These are phyloP conservation scores for Diaporthe amygdali DNA, from an alignment of 2,329 filamentous ascomycete genomes.

Conservation along the genomic window DNA sequence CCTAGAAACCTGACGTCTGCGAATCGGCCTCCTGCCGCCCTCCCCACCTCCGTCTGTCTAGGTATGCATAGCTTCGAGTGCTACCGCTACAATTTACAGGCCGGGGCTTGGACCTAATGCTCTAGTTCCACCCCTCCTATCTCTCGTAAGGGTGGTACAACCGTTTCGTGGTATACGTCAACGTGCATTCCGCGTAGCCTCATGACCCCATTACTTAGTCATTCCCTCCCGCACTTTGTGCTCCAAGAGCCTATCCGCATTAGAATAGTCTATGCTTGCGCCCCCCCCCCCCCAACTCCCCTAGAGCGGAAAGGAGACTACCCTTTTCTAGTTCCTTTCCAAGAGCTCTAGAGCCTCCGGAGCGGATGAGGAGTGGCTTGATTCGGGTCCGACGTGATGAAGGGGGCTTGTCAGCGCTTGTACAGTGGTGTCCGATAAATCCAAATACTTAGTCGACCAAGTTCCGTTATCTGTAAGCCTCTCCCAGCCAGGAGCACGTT, in stretches of 20 bases:
- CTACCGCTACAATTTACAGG: neutral
- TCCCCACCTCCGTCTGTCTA: neutral
- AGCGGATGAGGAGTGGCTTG: slow-evolving; percentile 4
- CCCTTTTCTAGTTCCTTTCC: neutral
- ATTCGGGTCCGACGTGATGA: neutral
- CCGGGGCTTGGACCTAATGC: neutral
- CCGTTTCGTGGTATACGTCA: slow-evolving; percentile 11
- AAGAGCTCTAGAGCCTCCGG: neutral
- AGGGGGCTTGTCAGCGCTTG: neutral
- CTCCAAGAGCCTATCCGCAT: neutral
- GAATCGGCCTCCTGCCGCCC: neutral
- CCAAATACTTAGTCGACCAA: neutral
- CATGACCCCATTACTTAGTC: slow-evolving; percentile 9
- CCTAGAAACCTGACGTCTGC: neutral
- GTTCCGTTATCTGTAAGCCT: neutral
- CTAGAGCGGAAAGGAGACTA: neutral
- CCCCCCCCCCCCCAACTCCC: neutral
- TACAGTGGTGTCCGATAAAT: neutral
- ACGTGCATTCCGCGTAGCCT: slow-evolving; percentile 5
- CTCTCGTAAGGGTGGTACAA: neutral
- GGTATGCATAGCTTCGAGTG: neutral
- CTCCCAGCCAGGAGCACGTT: neutral
- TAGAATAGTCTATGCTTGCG: neutral
- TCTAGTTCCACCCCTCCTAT: neutral
- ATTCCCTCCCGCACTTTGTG: neutral